Base-by-base conservation (phyloP, 306 rosid genomes). In the Bauhinia variegata region DNA sequence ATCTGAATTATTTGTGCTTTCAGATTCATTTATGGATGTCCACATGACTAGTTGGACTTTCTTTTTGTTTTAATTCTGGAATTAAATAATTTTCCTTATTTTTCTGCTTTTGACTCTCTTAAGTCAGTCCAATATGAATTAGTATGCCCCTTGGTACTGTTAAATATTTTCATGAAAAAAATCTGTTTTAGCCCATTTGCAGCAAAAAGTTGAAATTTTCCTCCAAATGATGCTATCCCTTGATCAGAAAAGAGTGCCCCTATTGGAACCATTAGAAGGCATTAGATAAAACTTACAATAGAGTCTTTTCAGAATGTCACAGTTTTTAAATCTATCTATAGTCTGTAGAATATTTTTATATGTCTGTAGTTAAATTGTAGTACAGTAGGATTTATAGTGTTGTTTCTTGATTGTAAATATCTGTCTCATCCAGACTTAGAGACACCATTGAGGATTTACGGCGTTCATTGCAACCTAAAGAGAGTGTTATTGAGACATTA, bases 361-460 rank as follows among this genome's bases (percentile, higher is more conserved):
- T 38, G 54, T 37, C 60, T 38, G 31, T 38, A n/a, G 30, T 60
- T 36, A 16, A 47, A 62, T 68, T 56, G 18, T 62, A 36, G 38
- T 36, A 23, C 54, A 33, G 57, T 46, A 47, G 23, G 55, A 48
- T 37, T 19, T 63, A 54, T 39, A 23, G 69, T 67, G 54, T 39
- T 52, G 50, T 67, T 63, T 78, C 74, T 11, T 50, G 37, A 34
- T n/a, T 59, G 10, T 32, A 61, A 39, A 70, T n/a, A 64, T 33
- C 42, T 55, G 39, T 57, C 67, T 70, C 68, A 18, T 66, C 57
- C 76, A 95, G 99, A 70, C 92, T 95, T 62, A 89, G 97, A 47
- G 99, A 95, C 75, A 90, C 92, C 78, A 71, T 90, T 77, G 99
- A 90, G 83, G 99, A 95, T 53, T 71, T 90, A 65, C 86, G 91